A percentile compares a stretch with the other conserved stretches of the same genome.
Conservation (phyloP, 495 filamentous ascomycete genomes). For the Penicillium argentinense region DNA sequence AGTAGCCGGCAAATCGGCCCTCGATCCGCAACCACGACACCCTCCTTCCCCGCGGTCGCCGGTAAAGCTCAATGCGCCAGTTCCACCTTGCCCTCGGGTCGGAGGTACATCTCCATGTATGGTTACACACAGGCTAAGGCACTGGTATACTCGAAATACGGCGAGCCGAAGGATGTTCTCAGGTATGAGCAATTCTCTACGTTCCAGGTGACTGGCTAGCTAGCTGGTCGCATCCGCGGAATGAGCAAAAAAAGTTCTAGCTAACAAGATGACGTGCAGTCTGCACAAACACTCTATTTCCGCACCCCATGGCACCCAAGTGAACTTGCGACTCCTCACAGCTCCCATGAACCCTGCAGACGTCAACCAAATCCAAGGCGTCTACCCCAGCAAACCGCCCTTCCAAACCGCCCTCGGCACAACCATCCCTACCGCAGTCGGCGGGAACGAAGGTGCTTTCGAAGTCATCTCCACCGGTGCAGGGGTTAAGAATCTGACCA, state of each 20-base stretch:
- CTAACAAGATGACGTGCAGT: no score
- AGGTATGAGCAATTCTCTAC: constrained; percentile 43
- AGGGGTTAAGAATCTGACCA: constrained; percentile 50
- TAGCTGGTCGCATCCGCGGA: no score
- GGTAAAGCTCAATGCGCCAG: constrained; percentile 30
- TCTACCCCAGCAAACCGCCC: constrained; percentile 82
- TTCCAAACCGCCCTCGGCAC: constrained; percentile 77
- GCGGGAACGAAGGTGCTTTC: constrained; percentile 89
- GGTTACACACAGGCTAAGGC: constrained; percentile 97
- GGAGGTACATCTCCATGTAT: constrained; percentile 66
- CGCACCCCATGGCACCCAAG: constrained; percentile 58
- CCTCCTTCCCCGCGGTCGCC: constrained; percentile 16
- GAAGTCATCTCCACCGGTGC: constrained; percentile 71
- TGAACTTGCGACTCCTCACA: constrained; percentile 75
- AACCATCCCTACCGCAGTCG: constrained; percentile 66
- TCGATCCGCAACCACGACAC: constrained; percentile 9
- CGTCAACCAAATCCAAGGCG: constrained; percentile 94
- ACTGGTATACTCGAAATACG: constrained; percentile 80
- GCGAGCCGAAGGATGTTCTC: constrained; percentile 81
- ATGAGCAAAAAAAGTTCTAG: no score
- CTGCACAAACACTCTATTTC: constrained; percentile 83
- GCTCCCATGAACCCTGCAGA: constrained; percentile 95
- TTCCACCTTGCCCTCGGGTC: constrained; percentile 12
- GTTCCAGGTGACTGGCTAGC: no score
- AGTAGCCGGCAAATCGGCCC: constrained; percentile 14